Evolutionary conservation across 805 yeast genomes (phyloP), one percentile per base, ranked within the genome.

Genomic region (Blastobotrys terrestris): DNA sequence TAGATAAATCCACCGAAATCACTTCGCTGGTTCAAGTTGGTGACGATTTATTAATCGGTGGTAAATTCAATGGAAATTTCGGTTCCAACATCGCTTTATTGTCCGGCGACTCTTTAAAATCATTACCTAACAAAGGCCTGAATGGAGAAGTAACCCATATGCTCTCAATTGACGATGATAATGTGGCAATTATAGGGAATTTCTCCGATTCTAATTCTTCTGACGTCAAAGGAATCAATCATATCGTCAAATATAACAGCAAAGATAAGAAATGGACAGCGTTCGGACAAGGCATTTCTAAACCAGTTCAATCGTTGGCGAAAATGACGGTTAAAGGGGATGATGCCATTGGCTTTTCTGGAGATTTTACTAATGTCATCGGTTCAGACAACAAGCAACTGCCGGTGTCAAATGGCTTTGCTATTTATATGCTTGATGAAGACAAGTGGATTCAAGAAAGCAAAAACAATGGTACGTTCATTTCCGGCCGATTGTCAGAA

Each of bases 151-250:
- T 52, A 22, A 45, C 31, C 16, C 19, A 19, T 14, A 45, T 52
- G 16, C 31, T 44, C 13, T 21, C 61, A 4, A 31, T 58, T 2
- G 66, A 72, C 21, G 63, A 68, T 13, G 66, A 67, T 11, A 66
- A 69, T 3, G 66, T 84, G 3, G 49, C 77, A 2, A 54, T 81
- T 7, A 67, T 74, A 19, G 88, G 88, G 2, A 61, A 68, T 3
- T 77, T 82, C 55, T 60, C 63, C 40, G 67, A 72, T 0, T 65
- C 59, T 18, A 31, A 53, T 5, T 39, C 35, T 26, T 26, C 53
- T 7, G 39, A 52, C 8, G 39, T 39, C 3, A 19, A 44, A 16
- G 53, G 50, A 5, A 52, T 50, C 26, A 43, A 22, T 18, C 50
- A 55, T 46, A 41, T 56, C 18, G 64, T 58, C n/a, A 46, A 46